Base-by-base conservation (phyloP, 331 rosid species). In the Erythrophleum ivorense region DNA sequence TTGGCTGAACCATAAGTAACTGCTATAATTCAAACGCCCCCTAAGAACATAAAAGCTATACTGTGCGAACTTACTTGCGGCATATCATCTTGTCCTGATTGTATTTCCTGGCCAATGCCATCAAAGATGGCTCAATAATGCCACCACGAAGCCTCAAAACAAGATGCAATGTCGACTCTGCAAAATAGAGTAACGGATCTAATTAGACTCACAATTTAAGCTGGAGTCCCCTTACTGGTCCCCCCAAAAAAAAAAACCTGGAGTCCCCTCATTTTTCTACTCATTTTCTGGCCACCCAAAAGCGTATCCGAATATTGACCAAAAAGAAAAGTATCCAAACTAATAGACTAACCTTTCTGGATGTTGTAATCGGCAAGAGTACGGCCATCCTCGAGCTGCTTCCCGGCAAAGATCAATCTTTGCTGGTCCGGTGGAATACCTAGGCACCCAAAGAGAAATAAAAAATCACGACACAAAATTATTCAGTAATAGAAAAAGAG, bases 111-210 rank as follows among this genome's bases (percentile, higher is more conserved):
- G 98, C 98, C 94, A 94, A 86, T 18, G 97, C 97, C 98, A 94
- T 94, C 85, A 94, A 82, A 64, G 98, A 94, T 0, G 98, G 98
- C 92, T 94, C 97, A 63, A 94, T 94, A 40, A 94, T 94, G 2
- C 98, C 98, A 87, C 98, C 97, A 64, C 98, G 98, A 70, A 94
- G 98, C 97, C 98, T 94, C 82, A 94, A 84, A 81, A 94, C 98
- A 89, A 94, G 91, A 81, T 94, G 98, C 83, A 94, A 80, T 4
- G 98, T 94, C 10, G 98, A 94, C 79, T 94, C 98, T 94, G 83
- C 76, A 66, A 82, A 83, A 77, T 31, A 64, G 38, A 84, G 68
- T 5, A 68, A 60, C 19, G 9, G 0, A 55, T 54, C 55, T 3
- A 62, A 81, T 77, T 53, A 78, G 57, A 4, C n/a, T 67, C 72